Percentiles rank a stretch among this genome's conserved stretches.
These are phyloP conservation scores for Colletotrichum truncatum DNA, from an alignment of 2,329 filamentous ascomycete genomes.

Conservation along the genomic window DNA sequence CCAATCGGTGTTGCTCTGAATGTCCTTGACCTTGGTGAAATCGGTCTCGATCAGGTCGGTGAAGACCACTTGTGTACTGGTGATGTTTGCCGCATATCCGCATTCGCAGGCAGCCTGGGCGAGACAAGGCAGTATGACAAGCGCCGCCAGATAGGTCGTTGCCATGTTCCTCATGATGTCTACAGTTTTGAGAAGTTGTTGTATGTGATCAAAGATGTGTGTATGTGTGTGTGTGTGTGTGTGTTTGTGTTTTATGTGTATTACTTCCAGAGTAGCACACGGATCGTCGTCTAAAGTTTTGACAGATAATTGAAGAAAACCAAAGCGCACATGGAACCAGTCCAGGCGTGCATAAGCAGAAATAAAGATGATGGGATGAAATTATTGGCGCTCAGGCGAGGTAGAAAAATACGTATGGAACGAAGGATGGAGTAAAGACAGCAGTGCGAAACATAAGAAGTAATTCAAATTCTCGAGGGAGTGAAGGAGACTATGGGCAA, in stretches of 20 bases:
- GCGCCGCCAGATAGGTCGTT: slow-evolving; percentile 6
- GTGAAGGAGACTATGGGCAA: neutral
- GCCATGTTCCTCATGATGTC: slow-evolving; percentile 1
- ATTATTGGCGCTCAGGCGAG: neutral
- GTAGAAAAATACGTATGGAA: neutral
- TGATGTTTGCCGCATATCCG: slow-evolving; percentile 69
- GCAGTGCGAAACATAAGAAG: neutral
- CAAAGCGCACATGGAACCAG: neutral
- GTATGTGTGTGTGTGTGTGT: neutral
- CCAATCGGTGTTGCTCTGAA: slow-evolving; percentile 69
- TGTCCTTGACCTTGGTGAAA: slow-evolving; percentile 66
- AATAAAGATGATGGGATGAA: slow-evolving; percentile 1
- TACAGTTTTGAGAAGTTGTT: neutral
- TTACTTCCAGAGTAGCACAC: slow-evolving; percentile 5
- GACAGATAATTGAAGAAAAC: neutral
- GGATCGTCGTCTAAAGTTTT: slow-evolving; percentile 7
- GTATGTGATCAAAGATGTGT: too few species aligned
- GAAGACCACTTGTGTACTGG: slow-evolving; percentile 60
- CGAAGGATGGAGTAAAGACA: neutral
- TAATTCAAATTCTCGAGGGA: too few species aligned
- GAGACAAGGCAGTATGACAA: slow-evolving; percentile 20
- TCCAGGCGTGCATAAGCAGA: slow-evolving; percentile 4
- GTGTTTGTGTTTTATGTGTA: neutral
- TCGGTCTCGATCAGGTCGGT: slow-evolving; percentile 78
- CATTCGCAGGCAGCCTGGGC: slow-evolving; percentile 68